Evolutionary conservation across 2,329 filamentous ascomycete species (phyloP), one percentile per base, ranked within the genome.

Genomic region (Beauveria varroae): DNA sequence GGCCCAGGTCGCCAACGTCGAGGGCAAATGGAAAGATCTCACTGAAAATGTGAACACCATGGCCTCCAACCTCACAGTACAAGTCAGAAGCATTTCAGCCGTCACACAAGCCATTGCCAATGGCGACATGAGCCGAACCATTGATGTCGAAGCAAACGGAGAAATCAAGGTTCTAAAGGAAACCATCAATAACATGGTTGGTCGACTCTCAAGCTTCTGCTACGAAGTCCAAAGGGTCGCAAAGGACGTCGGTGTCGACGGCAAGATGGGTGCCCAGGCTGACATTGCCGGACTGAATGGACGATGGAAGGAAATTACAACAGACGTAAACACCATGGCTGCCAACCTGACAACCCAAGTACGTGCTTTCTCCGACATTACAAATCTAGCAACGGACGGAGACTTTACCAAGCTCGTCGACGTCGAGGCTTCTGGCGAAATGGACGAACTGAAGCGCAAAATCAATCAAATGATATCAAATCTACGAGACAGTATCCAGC

Each of bases 401-500:
- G 93, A 99, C 75, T 98, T 98, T 74, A 96, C 91, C 26, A 96
- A 97, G 73, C 86, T 96, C 62, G 93, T 99, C 73, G 96, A 95
- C 53, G 93, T 99, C 20, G 93, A 97, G 74, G 95, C 95, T 22
- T 97, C 93, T 14, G 95, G 95, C 65, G 95, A 99, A 75, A 98
- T 99, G 95, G 95, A 98, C 75, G 93, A 98, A 74, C 82, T 99
- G 68, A 99, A 99, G 78, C 87, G 93, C 69, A 98, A 98, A 81
- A 98, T 99, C 82, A 99, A 98, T 73, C 91, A 96, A 78, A 99
- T 99, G 95, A 93, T 98, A 58, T 95, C 90, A 72, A 96, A 96
- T 72, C 78, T 99, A 64, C 83, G 93, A 67, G 95, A 98, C 76
- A 96, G 90, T 81, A 97, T 99, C 67, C 93, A 98, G 74, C 87